phyloP scores from a whole-genome alignment of 225 moss, liverwort and hornwort genomes.

The Anthoceros angustus region DNA sequence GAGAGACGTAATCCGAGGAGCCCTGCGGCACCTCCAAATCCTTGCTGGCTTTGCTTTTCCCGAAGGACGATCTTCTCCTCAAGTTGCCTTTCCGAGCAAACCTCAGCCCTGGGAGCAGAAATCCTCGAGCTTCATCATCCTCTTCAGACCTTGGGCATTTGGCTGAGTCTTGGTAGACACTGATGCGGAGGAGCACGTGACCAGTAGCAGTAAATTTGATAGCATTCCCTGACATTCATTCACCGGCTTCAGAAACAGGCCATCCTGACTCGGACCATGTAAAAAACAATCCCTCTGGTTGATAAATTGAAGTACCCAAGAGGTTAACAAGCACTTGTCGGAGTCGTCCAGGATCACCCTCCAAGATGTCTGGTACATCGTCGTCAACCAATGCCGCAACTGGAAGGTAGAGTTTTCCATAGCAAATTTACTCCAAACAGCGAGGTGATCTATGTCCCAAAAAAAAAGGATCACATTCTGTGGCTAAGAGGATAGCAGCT shows the following conservation, averaged over 20 bases:
- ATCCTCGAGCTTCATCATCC: background rate
- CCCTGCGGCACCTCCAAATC: background rate
- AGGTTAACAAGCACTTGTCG: conserved; percentile 45
- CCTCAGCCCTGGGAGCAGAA: background rate
- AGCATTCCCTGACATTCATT: conserved; percentile 68
- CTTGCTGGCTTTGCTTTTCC: background rate
- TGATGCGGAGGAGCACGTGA: background rate
- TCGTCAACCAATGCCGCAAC: conserved; percentile 69
- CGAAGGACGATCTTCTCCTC: background rate
- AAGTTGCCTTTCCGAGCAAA: background rate
- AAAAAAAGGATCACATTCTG: background rate
- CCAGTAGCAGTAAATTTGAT: conserved; percentile 13
- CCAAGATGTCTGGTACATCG: conserved; percentile 41
- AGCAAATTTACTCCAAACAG: background rate
- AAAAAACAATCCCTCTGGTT: background rate
- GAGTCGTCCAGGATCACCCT: conserved; percentile 78
- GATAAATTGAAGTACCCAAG: background rate
- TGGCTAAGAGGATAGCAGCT: background rate
- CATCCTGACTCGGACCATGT: background rate
- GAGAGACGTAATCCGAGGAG: background rate
- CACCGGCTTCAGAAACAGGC: conserved; percentile 2
- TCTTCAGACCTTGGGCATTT: background rate
- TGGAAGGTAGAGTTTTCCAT: conserved; percentile 27
- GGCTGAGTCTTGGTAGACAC: background rate
- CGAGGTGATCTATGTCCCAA: background rate